Percentiles rank a stretch among this genome's conserved stretches.
Evolutionary conservation across 129 eudicot genomes (phyloP).

Genomic region (Tagetes patula): DNA sequence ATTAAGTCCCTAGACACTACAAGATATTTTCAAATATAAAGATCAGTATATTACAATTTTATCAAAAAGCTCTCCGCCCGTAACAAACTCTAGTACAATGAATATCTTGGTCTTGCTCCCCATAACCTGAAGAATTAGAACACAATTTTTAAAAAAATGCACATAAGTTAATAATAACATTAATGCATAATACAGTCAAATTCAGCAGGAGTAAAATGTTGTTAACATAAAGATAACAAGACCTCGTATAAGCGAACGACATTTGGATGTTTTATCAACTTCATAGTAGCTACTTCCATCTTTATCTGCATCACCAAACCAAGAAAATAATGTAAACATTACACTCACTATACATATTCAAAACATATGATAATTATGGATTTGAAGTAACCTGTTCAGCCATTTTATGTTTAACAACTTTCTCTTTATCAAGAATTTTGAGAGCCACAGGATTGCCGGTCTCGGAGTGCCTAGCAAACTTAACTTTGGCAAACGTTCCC

Average conservation of each 20-base stretch:
- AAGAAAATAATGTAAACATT: too few relatives aligned
- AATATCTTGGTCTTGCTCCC: slow-evolving; percentile 93
- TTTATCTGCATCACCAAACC: slow-evolving; percentile 58
- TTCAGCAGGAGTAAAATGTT: neutral
- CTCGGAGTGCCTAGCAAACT: slow-evolving; percentile 76
- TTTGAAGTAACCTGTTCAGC: slow-evolving; percentile 68
- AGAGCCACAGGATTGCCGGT: slow-evolving; percentile 77
- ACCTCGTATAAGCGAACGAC: slow-evolving; percentile 86
- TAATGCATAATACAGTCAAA: too few relatives aligned
- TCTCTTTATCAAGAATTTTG: slow-evolving; percentile 91
- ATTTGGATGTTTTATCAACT: slow-evolving; percentile 87
- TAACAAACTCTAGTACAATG: slow-evolving; percentile 82
- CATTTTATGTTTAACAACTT: slow-evolving; percentile 84
- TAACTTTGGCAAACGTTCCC: slow-evolving; percentile 94
- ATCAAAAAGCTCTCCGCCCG: slow-evolving; percentile 97
- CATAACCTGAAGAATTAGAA: slow-evolving; percentile 65
- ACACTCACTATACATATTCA: too few relatives aligned
- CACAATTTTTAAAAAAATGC: neutral
- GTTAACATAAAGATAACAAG: neutral
- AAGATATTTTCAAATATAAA: neutral
- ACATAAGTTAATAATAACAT: neutral
- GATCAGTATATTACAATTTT: slow-evolving; percentile 70
- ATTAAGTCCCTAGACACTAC: neutral
- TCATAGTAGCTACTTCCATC: slow-evolving; percentile 95
- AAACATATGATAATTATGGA: too few relatives aligned